A percentile compares a stretch with the other conserved stretches of the same genome.
Conservation (phyloP, 2,329 filamentous ascomycete genomes). For the Dactylellina drechsleri region DNA sequence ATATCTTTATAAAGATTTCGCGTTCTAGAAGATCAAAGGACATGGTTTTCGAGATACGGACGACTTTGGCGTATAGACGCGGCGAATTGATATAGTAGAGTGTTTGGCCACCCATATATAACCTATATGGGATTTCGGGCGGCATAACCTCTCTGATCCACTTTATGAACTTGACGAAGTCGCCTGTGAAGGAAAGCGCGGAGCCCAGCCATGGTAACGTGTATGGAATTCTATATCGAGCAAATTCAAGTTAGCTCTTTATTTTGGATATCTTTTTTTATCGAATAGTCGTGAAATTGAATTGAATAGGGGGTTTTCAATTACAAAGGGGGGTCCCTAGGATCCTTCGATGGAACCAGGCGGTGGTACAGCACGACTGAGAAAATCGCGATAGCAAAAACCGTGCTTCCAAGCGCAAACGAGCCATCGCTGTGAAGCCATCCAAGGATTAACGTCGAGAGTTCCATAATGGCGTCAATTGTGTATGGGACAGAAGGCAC, state of each 20-base stretch:
- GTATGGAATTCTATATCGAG: constrained; percentile 32
- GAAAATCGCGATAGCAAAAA: constrained; percentile 22
- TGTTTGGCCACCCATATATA: constrained; percentile 35
- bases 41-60: constrained; percentile 40
- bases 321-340: constrained; percentile 41
- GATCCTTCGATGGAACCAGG: constrained; percentile 14
- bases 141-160: constrained; percentile 42
- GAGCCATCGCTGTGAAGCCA: constrained; percentile 31
- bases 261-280: background rate
- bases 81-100: constrained; percentile 39
- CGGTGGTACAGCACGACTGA: constrained; percentile 21
- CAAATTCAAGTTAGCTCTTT: background rate
- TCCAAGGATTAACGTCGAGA: constrained; percentile 2
- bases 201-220: constrained; percentile 48
- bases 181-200: constrained; percentile 30
- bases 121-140: constrained; percentile 21
- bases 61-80: constrained; percentile 38
- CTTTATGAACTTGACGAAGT: constrained; percentile 32
- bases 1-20: constrained; percentile 38
- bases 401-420: constrained; percentile 20
- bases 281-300: background rate
- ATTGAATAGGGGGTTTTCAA: background rate
- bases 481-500: no score
- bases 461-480: constrained; percentile 10
- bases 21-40: constrained; percentile 46